Conservation (phyloP, 805 yeast species). For the Suhomyces sp. region DNA sequence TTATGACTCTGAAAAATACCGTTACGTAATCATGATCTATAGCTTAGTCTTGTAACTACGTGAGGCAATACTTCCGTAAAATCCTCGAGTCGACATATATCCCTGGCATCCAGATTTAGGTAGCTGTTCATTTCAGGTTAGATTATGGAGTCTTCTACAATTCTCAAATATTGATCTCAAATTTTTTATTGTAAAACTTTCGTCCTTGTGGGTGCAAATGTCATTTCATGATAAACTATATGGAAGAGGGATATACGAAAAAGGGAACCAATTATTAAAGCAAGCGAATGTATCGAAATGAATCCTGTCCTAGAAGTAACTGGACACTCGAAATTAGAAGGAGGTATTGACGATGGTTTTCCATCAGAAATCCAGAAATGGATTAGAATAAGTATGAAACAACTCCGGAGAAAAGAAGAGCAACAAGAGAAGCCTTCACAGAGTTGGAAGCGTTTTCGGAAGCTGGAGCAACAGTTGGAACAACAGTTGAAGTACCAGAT, state of each 20-base stretch:
- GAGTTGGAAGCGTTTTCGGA: not conserved
- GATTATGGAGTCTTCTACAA: not conserved
- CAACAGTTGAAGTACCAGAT: conserved; percentile 4
- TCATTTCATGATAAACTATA: not conserved
- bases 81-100: not conserved
- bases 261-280: not conserved
- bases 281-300: not conserved
- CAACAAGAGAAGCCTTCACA: not conserved
- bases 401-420: not conserved
- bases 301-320: not conserved
- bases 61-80: not conserved
- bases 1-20: not conserved
- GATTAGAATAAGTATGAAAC: not conserved
- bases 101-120: not conserved
- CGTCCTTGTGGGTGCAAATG: not conserved
- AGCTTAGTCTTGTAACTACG: not conserved
- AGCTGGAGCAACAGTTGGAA: conserved; percentile 11
- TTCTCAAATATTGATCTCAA: not conserved
- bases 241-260: not conserved
- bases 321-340: not conserved
- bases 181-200: not conserved
- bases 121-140: not conserved
- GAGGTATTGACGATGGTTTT: not conserved
- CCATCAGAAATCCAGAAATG: not conserved
- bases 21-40: not conserved